Conservation (phyloP, 345 rosid species). For the Excoecaria agallocha region DNA sequence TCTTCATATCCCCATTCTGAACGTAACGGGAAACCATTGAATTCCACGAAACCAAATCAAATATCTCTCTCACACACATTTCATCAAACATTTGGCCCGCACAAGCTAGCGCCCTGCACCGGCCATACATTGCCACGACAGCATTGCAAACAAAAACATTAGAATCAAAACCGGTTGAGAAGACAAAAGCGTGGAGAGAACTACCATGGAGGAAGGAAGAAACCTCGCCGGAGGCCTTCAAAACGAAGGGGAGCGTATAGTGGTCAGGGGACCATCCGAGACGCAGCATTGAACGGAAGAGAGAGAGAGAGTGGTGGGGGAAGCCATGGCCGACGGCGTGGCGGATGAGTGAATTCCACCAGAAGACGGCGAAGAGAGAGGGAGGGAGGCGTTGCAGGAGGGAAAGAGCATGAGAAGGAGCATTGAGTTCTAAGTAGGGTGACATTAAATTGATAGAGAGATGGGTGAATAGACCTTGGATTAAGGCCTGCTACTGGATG, state of each 20-base stretch:
- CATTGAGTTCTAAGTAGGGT: slow-evolving; percentile 55
- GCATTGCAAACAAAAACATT: slow-evolving; percentile 79
- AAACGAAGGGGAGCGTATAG: slow-evolving; percentile 69
- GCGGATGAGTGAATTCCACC: slow-evolving; percentile 74
- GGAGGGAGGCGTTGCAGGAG: slow-evolving; percentile 52
- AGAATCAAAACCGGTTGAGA: slow-evolving; percentile 42
- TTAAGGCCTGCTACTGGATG: slow-evolving; percentile 60
- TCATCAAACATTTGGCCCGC: slow-evolving; percentile 72
- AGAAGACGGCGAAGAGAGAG: slow-evolving; percentile 48
- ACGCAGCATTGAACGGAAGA: slow-evolving; percentile 45
- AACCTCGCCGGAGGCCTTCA: slow-evolving; percentile 73
- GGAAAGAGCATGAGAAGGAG: slow-evolving; percentile 46
- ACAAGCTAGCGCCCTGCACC: slow-evolving; percentile 47
- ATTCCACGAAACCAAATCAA: slow-evolving; percentile 77
- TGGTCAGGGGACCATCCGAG: slow-evolving; percentile 69
- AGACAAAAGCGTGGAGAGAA: slow-evolving; percentile 48
- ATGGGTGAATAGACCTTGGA: slow-evolving; percentile 41
- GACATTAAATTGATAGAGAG: slow-evolving; percentile 54
- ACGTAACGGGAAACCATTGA: slow-evolving; percentile 53
- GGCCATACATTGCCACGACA: slow-evolving; percentile 54
- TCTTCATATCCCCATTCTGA: slow-evolving; percentile 45
- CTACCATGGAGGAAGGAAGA: slow-evolving; percentile 39
- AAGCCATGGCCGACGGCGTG: slow-evolving; percentile 37
- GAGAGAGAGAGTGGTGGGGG: slow-evolving; percentile 32
- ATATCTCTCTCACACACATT: slow-evolving; percentile 41